phyloP scores from a whole-genome alignment of 208 protist species.

The Leishmania aethiopica region DNA sequence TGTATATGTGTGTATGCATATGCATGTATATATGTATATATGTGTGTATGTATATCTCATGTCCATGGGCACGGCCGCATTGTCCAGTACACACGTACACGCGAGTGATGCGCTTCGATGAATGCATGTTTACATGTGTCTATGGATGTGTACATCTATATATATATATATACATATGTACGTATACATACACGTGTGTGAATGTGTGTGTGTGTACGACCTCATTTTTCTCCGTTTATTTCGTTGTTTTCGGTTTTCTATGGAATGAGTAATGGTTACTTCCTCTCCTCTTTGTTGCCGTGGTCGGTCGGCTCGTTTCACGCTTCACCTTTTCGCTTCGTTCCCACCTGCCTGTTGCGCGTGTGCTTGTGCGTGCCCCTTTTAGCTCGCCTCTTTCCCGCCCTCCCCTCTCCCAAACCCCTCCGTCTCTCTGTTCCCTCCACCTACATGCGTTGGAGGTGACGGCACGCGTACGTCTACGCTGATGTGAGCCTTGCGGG shows the following conservation, averaged over 20 bases:
- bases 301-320: background rate
- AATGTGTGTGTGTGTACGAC: background rate
- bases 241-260: background rate
- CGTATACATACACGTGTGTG: background rate
- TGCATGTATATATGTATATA: background rate
- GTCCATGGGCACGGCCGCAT: background rate
- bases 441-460: background rate
- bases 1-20: background rate
- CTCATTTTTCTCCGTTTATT: background rate
- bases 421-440: background rate
- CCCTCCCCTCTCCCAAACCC: background rate
- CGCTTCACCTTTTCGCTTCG: background rate
- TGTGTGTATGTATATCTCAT: background rate
- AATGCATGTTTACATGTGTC: background rate
- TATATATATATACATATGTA: no score
- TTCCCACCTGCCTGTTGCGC: background rate
- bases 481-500: background rate
- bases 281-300: background rate
- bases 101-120: no score
- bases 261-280: background rate
- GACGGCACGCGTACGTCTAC: background rate
- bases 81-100: background rate
- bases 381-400: background rate
- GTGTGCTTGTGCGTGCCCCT: background rate
- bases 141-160: background rate